Evolutionary conservation across 2,329 filamentous ascomycete genomes (phyloP).

Genomic region (Trichophyton mentagrophytes): DNA sequence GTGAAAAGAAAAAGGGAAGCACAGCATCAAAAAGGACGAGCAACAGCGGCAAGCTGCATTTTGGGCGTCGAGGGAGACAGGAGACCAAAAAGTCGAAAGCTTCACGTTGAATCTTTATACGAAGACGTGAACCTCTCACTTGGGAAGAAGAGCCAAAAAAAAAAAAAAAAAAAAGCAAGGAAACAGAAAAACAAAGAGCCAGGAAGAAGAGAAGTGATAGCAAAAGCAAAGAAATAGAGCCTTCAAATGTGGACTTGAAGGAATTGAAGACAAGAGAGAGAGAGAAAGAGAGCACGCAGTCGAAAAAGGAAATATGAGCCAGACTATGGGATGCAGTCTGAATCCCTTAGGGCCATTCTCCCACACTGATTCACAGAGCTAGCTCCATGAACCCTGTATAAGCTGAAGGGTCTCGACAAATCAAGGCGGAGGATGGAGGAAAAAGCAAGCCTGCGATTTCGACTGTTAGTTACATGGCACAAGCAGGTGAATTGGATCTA

Average conservation of each 20-base stretch:
- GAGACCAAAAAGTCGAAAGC: neutral
- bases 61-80: neutral
- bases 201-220: neutral
- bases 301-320: constrained; percentile 3
- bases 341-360: neutral
- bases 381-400: neutral
- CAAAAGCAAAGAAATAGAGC: neutral
- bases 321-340: constrained; percentile 2
- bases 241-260: constrained; percentile 3
- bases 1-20: neutral
- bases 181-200: neutral
- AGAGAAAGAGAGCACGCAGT: neutral
- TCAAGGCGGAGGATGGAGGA: neutral
- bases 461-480: constrained; percentile 2
- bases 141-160: neutral
- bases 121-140: neutral
- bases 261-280: neutral
- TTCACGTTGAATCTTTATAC: constrained; percentile 3
- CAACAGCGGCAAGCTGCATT: constrained; percentile 1
- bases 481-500: constrained; percentile 3
- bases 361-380: constrained; percentile 2
- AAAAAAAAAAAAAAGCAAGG: neutral
- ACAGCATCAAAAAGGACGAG: neutral
- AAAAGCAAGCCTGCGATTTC: constrained; percentile 2
- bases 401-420: constrained; percentile 2